Base-by-base conservation (phyloP, 305 asterid genomes). In the Andrographis paniculata region DNA sequence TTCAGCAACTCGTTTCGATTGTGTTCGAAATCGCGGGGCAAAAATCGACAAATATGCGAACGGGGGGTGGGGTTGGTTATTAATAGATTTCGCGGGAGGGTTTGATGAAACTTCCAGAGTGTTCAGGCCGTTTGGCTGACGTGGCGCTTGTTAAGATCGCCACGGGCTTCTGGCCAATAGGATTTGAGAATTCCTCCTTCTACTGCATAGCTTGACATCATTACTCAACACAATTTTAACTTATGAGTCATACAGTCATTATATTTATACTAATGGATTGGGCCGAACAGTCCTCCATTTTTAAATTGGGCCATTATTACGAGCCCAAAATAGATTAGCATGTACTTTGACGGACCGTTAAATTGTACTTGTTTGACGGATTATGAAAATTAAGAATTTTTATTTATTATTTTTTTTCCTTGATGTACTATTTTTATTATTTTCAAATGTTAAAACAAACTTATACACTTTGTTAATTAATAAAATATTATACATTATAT, bases 1-100 rank as follows among this genome's bases (percentile, higher is more conserved):
- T 35, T 45, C 59, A 20, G 13, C 48, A 22, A 46, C 14, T 23
- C 42, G 55, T 6, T 37, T 20, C 45, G 57, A 19, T 42, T 51
- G 14, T 36, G 27, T 33, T 27, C 20, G 17, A 50, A 37, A 14
- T 3, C 42, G 38, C 37, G 22, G 22, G 20, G 20, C 1, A 4
- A 14, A 43, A 12, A 14, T 1, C 12, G 9, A 18, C n/a, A n/a
- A n/a, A 18, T 43, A 6, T 43, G 21, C 0, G 38, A 7, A 1
- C 12, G 0, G 1, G 17, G 50, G 0, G 31, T 2, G 16, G 23
- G 31, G 15, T 22, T 22, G 14, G 24, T 46, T 3, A 3, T 37
- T 13, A 19, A 44, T 44, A 20, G 5, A n/a, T 19, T 44, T 44
- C 20, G 23, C 30, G 20, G 35, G 37, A 18, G 14, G 13, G 4